These are phyloP conservation scores for Solanum lycopersicoides DNA, from an alignment of 257 asterid genomes.

Conservation along the genomic window DNA sequence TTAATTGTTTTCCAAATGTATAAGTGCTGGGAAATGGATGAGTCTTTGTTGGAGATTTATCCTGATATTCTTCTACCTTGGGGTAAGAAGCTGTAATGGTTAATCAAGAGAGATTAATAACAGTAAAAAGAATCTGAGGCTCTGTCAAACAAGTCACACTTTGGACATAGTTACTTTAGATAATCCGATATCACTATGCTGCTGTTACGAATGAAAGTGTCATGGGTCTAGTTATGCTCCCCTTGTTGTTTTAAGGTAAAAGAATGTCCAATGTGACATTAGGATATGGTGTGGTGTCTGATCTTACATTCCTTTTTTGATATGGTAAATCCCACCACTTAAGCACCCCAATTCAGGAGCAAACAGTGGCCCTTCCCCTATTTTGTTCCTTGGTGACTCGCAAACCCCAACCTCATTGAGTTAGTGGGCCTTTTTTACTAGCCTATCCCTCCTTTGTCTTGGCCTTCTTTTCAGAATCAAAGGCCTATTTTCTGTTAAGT, in stretches of 20 bases:
- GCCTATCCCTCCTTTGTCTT: background rate
- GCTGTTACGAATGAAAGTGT: background rate
- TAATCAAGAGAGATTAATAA: background rate
- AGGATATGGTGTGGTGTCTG: background rate
- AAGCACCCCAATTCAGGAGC: background rate
- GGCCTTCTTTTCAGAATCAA: background rate
- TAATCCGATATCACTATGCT: background rate
- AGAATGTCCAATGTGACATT: background rate
- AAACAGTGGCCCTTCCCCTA: background rate
- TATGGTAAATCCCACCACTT: background rate
- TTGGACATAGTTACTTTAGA: background rate
- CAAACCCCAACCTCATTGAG: background rate
- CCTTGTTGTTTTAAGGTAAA: background rate
- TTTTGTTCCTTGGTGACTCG: background rate
- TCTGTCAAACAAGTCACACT: background rate
- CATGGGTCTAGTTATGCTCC: background rate
- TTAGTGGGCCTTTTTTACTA: background rate
- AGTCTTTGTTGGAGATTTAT: background rate
- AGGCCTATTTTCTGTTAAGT: background rate
- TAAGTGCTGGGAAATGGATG: background rate
- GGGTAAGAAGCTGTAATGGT: background rate
- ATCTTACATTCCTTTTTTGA: background rate
- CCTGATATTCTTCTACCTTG: background rate
- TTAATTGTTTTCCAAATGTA: background rate
- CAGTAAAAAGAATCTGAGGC: background rate